Evolutionary conservation across 371 early-diverging fungal species (phyloP), one percentile per base, ranked within the genome.

Genomic region (Apophysomyces variabilis): DNA sequence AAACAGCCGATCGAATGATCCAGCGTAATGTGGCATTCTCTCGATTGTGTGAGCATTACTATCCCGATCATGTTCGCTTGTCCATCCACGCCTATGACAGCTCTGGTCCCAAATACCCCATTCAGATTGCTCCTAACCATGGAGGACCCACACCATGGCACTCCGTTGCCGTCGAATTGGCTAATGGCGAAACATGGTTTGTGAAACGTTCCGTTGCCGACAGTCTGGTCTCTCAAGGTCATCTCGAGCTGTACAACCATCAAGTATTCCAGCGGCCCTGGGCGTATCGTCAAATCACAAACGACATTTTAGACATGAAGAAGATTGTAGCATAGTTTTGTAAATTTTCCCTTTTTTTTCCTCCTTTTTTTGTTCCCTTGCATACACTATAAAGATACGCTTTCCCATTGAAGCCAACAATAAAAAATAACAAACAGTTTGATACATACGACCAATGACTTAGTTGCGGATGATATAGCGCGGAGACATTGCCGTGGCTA

Each of bases 21-120:
- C 45, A 61, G 46, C 61, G 61, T 9, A 61, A 61, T 26, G 46
- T 61, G 26, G 61, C 61, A 32, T 61, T 61, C 46, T 61, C 61
- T 41, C 18, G 46, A 2, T 35, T 61, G 26, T 61, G 61, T n/a
- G 61, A 61, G n/a, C 46, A 44, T 26, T 46, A 45, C 9, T 61
- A 61, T 45, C 61, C 61, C 16, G 44, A 39, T 32, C 46, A 61
- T 32, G 26, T 61, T 9, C 43, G 61, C n/a, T 46, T 61, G n/a
- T 61, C 61, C 3, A 61, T 61, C n/a, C 61, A 61, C 45, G 13
- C 36, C 12, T 61, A 61, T n/a, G 44, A 61, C 37, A 61, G 61
- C 36, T 41, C 61, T 61, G 61, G 61, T 11, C 61, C 61, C 2
- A 61, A 61, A 18, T 61, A 45, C 18, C 61, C 61, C 41, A 32